A percentile compares a stretch with the other conserved stretches of the same genome.
These are phyloP conservation scores for Psilocybe azurescens DNA, from an alignment of 768 basidiomycete species.

Conservation along the genomic window DNA sequence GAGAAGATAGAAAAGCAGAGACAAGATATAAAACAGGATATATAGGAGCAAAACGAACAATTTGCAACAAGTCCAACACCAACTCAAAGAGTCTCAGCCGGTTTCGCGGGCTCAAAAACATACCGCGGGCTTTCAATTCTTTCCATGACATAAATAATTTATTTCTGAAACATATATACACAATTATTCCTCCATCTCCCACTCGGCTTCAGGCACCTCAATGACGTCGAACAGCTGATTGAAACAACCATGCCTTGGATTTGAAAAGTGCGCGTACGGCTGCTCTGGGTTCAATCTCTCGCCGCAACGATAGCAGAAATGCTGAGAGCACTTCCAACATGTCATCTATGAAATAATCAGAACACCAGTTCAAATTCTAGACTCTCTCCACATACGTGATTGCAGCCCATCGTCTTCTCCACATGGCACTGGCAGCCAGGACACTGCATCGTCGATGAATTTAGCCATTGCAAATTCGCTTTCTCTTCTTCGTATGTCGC, in stretches of 20 bases:
- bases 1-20: slow-evolving; percentile 33
- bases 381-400: slow-evolving; percentile 66
- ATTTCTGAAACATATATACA: slow-evolving; percentile 21
- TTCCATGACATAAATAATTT: slow-evolving; percentile 31
- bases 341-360: slow-evolving; percentile 61
- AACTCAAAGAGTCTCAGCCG: slow-evolving; percentile 36
- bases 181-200: slow-evolving; percentile 38
- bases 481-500: slow-evolving; percentile 72
- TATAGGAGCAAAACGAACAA: slow-evolving; percentile 34
- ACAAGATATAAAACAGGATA: slow-evolving; percentile 33
- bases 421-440: slow-evolving; percentile 77
- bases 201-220: slow-evolving; percentile 45
- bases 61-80: slow-evolving; percentile 31
- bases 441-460: slow-evolving; percentile 68
- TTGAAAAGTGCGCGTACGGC: slow-evolving; percentile 76
- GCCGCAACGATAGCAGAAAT: slow-evolving; percentile 88
- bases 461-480: slow-evolving; percentile 77
- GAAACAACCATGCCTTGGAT: slow-evolving; percentile 56
- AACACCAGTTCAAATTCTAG: slow-evolving; percentile 10
- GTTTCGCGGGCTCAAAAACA: slow-evolving; percentile 35
- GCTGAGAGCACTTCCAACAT: slow-evolving; percentile 72
- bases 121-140: slow-evolving; percentile 47
- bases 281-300: slow-evolving; percentile 47
- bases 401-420: slow-evolving; percentile 83
- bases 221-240: slow-evolving; percentile 69